Evolutionary conservation across 192 early-diverging fungal genomes (phyloP), one percentile per base, ranked within the genome.

Genomic region (Backusella sp.): DNA sequence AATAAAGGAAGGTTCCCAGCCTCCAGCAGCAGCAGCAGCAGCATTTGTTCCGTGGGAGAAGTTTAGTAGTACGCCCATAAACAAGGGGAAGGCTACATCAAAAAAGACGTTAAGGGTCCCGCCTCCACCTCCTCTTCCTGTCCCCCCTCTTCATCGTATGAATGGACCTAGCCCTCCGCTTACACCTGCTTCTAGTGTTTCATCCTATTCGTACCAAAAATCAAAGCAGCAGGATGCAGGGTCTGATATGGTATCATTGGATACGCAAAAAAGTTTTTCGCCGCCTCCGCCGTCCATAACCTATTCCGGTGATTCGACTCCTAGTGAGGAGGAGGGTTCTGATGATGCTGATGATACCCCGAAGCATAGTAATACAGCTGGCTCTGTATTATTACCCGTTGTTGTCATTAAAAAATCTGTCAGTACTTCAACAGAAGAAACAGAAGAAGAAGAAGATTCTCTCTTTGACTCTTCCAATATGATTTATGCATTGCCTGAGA

Each of bases 1-100:
- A 72, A 79, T 88, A 7, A 70, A 74, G 32, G 37, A 59, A 65
- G 56, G 21, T 62, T 62, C 23, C 4, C 56, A 62, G 1, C 26
- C 56, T 32, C 32, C 32, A 62, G 76, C 46, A 56, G 17, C 21
- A 12, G 26, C 56, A 30, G n/a, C 56, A 59, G 11, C 56, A 12
- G 3, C 56, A 62, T 28, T 28, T 11, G 14, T 34, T 34, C 32
- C 72, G 26, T 59, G 49, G 53, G 53, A 39, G 28, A 73, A 28
- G 28, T 73, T 59, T 59, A 59, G 28, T 59, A 59, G 28, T 36
- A 15, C 30, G 11, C 34, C 70, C 2, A 49, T n/a, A 62, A 62
- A 26, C 23, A 62, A 62, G 23, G 56, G 56, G 56, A 0, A 4
- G 4, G 9, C 23, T 28, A 6, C 37, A 42, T 19, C 23, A 62